Base-by-base conservation (phyloP, 306 rosid species). In the Castanopsis chinensis region DNA sequence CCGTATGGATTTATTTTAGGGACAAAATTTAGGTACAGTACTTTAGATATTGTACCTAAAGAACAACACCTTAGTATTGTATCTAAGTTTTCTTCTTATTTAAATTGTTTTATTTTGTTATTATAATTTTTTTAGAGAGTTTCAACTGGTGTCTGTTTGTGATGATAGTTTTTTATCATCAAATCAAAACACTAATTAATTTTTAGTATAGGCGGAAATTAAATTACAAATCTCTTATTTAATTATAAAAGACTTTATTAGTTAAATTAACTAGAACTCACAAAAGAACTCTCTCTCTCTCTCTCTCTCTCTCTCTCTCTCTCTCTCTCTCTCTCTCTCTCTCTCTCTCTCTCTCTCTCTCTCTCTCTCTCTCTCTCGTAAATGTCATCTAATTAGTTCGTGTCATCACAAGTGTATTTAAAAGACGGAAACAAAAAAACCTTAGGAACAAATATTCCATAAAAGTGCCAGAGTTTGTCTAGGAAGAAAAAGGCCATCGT, bases 81-180 rank as follows among this genome's bases (percentile, higher is more conserved):
- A 25, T 2, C 27, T 25, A 25, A 25, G 27, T 25, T 0, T 25
- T 25, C 1, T 2, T 25, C 27, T 51, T 59, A 28, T 19, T 45
- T 79, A 72, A 53, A 63, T 79, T 79, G 57, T 64, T 60, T 72
- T 78, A 76, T 57, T 78, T 56, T 73, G 9, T 23, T 11, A n/a
- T n/a, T 37, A 8, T 41, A 7, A 41, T 41, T 41, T 2, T 8
- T 0, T 41, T 8, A 41, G 45, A 41, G 6, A 2, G 2, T 8
- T 41, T 41, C 0, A 37, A 8, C 3, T 0, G 2, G 0, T 0
- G 11, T 41, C 0, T 0, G 1, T 8, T 41, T 41, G 0, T 41
- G 0, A 41, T 41, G 45, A 8, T 8, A 2, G 0, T 0, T 8
- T 0, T 2, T 7, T 8, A 37, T 37, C 1, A 37, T 37, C 0